Percentiles rank a stretch among this genome's conserved stretches.
Evolutionary conservation across 1,139 yeast species (phyloP).

Genomic region (Hyphopichia khmerensis): DNA sequence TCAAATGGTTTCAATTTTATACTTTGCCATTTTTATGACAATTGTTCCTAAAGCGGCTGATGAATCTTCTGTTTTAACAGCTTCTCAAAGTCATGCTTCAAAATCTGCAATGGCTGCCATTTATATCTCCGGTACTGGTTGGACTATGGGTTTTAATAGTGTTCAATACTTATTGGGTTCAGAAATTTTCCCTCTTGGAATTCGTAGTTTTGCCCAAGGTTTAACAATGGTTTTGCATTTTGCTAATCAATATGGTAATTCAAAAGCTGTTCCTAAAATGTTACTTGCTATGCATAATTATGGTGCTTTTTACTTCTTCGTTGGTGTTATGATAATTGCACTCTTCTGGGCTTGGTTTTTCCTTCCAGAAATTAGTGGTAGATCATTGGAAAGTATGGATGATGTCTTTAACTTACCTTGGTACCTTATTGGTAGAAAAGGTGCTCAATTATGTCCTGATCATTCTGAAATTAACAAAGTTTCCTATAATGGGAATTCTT

Average conservation of each 20-base stretch:
- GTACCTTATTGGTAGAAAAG: constrained; percentile 45
- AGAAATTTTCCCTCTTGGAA: constrained; percentile 46
- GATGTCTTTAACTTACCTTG: constrained; percentile 47
- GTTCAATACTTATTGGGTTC: constrained; percentile 48
- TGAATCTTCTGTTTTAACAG: constrained; percentile 15
- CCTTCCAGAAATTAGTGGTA: constrained; percentile 41
- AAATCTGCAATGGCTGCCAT: constrained; percentile 42
- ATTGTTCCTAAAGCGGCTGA: constrained; percentile 33
- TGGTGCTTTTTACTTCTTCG: constrained; percentile 47
- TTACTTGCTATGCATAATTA: constrained; percentile 34
- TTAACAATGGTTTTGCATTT: constrained; percentile 48
- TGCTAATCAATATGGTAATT: constrained; percentile 47
- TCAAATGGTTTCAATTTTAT: constrained; percentile 12
- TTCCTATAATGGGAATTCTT: constrained; percentile 18
- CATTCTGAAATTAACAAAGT: constrained; percentile 32
- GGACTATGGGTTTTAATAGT: constrained; percentile 54
- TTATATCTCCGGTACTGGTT: constrained; percentile 46
- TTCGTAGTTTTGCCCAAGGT: constrained; percentile 42
- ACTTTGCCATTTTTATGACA: constrained; percentile 34
- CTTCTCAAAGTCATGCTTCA: constrained; percentile 25
- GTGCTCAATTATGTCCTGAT: constrained; percentile 42
- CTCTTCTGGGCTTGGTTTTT: constrained; percentile 42
- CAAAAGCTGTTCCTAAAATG: constrained; percentile 46
- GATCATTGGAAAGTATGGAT: constrained; percentile 43
- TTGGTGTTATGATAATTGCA: constrained; percentile 32